Conservation (phyloP, 2,329 filamentous ascomycete genomes). For the Aspergillus awamori region DNA sequence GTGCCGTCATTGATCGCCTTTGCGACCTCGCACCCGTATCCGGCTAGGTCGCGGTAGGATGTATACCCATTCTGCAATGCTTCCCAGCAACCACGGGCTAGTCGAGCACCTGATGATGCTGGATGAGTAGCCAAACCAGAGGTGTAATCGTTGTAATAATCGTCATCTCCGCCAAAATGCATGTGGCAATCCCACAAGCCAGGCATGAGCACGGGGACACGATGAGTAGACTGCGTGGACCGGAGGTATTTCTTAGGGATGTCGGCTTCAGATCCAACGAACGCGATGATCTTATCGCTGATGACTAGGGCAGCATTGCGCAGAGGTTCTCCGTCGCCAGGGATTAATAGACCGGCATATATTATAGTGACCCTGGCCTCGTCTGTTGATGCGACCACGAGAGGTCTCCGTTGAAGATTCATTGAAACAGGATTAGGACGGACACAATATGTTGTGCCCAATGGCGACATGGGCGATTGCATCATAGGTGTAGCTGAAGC, state of each 20-base stretch:
- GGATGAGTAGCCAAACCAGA: not conserved
- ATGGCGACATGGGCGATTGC: not conserved
- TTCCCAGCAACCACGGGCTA: slow-evolving; percentile 4
- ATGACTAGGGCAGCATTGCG: not conserved
- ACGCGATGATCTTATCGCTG: not conserved
- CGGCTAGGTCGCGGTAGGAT: slow-evolving; percentile 5
- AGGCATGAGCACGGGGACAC: not conserved
- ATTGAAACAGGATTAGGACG: not conserved
- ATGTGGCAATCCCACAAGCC: slow-evolving; percentile 7
- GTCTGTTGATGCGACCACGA: not conserved
- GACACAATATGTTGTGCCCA: not conserved
- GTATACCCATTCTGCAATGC: slow-evolving; percentile 4
- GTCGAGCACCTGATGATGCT: not conserved
- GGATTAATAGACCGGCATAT: not conserved
- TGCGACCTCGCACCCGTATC: slow-evolving; percentile 2
- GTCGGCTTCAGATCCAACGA: not conserved
- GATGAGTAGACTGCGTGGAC: not conserved
- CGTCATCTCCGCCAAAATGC: slow-evolving; percentile 1
- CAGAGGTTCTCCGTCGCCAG: not conserved
- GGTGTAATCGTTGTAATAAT: slow-evolving; percentile 5
- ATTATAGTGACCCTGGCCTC: not conserved
- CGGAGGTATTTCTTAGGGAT: slow-evolving; percentile 5
- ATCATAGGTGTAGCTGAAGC: not conserved
- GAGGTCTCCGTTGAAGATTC: not conserved
- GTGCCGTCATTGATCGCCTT: slow-evolving; percentile 1